phyloP scores from a whole-genome alignment of 257 asterid species.

The Nicotiana tomentosiformis region DNA sequence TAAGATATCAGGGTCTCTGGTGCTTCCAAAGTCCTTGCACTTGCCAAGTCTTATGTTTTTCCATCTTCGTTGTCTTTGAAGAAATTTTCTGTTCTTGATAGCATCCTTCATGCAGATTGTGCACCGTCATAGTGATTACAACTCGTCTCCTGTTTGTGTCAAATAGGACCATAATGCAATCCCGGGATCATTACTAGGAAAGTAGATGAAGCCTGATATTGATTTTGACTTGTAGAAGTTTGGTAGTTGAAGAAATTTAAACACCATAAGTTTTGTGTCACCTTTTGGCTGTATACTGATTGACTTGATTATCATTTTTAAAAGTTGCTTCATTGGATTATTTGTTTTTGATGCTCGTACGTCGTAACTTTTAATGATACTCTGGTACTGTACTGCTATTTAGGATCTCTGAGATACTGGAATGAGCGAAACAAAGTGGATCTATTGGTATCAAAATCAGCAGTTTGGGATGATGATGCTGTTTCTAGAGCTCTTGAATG shows the following conservation, averaged over 20 bases:
- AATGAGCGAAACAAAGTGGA: slow-evolving; percentile 78
- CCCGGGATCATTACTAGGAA: neutral
- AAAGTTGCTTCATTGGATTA: neutral
- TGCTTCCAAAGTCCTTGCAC: neutral
- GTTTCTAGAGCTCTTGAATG: slow-evolving; percentile 71
- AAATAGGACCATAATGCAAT: neutral
- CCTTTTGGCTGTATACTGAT: neutral
- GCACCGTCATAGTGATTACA: neutral
- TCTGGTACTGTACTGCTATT: neutral
- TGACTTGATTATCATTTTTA: neutral
- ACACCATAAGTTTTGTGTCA: neutral
- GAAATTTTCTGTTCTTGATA: neutral
- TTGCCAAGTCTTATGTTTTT: neutral
- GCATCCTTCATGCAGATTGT: neutral
- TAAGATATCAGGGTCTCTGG: neutral
- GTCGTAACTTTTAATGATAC: neutral
- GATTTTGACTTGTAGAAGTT: neutral
- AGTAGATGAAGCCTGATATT: neutral
- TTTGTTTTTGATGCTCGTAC: neutral
- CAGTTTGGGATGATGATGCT: slow-evolving; percentile 88
- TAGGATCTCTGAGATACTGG: slow-evolving; percentile 92
- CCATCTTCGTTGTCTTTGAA: neutral
- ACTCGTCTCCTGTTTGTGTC: neutral
- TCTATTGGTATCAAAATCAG: slow-evolving; percentile 48
- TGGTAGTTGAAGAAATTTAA: neutral